phyloP scores from a whole-genome alignment of 805 yeast species.

The Metschnikowia rubicola region DNA sequence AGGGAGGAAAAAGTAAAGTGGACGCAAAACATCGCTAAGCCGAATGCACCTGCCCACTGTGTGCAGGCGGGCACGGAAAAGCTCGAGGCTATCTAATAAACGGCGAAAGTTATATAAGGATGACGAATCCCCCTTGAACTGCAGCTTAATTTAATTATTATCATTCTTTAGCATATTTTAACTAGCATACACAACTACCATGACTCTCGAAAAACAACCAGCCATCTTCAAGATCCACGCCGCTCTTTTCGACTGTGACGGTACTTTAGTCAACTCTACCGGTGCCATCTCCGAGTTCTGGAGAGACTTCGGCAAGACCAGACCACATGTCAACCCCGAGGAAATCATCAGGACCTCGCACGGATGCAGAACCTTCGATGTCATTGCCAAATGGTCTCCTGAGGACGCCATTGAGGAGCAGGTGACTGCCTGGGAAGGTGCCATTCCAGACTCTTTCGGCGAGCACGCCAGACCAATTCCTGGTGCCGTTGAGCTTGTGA shows the following conservation, averaged over 20 bases:
- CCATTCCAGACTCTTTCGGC: slow-evolving; percentile 70
- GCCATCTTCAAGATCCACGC: slow-evolving; percentile 43
- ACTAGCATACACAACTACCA: slow-evolving; percentile 3
- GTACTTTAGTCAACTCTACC: slow-evolving; percentile 81
- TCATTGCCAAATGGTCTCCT: slow-evolving; percentile 70
- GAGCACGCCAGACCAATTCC: slow-evolving; percentile 70
- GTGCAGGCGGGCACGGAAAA: slow-evolving; percentile 4
- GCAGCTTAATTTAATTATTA: background rate
- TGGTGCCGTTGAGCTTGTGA: slow-evolving; percentile 67
- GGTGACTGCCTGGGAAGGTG: slow-evolving; percentile 63
- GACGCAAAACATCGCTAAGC: background rate
- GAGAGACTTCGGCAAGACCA: slow-evolving; percentile 65
- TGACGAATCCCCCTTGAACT: background rate
- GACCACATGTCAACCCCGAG: slow-evolving; percentile 66
- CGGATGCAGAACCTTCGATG: slow-evolving; percentile 82
- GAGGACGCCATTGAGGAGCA: slow-evolving; percentile 65
- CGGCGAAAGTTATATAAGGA: slow-evolving; percentile 6
- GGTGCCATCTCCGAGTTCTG: slow-evolving; percentile 81
- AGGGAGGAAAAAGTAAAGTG: slow-evolving; percentile 3
- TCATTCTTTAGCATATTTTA: slow-evolving; percentile 1
- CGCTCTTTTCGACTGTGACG: slow-evolving; percentile 79
- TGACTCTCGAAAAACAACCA: slow-evolving; percentile 33
- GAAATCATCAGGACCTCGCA: slow-evolving; percentile 72
- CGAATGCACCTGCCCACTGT: background rate
- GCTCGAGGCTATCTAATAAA: slow-evolving; percentile 1